Percentiles rank a stretch among this genome's conserved stretches.
Conservation (phyloP, 208 protist species). For the Crithidia acanthocephali region DNA sequence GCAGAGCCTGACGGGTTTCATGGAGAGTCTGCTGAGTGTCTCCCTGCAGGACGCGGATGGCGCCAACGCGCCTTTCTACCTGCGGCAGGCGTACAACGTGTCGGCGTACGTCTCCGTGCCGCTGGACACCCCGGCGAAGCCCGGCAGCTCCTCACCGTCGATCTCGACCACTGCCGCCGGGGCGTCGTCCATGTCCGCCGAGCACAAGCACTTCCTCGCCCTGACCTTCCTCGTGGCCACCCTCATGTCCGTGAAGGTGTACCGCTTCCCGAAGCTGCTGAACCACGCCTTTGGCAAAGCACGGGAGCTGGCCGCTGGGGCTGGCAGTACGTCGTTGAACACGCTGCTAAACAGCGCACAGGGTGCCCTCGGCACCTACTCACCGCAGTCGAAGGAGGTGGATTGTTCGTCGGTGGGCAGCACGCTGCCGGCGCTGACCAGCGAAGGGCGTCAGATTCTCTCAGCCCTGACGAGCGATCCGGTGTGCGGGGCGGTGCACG, state of each 20-base stretch:
- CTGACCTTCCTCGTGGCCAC: slow-evolving; percentile 63
- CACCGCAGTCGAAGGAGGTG: slow-evolving; percentile 73
- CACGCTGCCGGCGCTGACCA: slow-evolving; percentile 46
- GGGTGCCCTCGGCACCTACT: slow-evolving; percentile 68
- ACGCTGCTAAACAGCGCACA: slow-evolving; percentile 62
- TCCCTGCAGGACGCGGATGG: slow-evolving; percentile 81
- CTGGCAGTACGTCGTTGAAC: slow-evolving; percentile 48
- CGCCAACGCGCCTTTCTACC: slow-evolving; percentile 75
- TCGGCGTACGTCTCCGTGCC: slow-evolving; percentile 79
- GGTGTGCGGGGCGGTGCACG: slow-evolving; percentile 54
- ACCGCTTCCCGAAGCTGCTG: slow-evolving; percentile 80
- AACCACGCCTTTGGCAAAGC: slow-evolving; percentile 74
- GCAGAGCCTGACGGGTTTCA: slow-evolving; percentile 76
- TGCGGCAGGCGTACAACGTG: slow-evolving; percentile 80
- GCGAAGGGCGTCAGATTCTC: slow-evolving; percentile 53
- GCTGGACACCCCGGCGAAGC: slow-evolving; percentile 32
- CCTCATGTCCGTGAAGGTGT: slow-evolving; percentile 90
- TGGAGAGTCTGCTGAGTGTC: slow-evolving; percentile 77
- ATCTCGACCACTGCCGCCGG: not conserved
- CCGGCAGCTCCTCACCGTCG: slow-evolving; percentile 5
- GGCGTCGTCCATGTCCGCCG: slow-evolving; percentile 25
- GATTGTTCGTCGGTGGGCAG: slow-evolving; percentile 49
- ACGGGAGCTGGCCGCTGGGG: slow-evolving; percentile 53
- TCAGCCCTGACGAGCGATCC: slow-evolving; percentile 60
- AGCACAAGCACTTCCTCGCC: slow-evolving; percentile 75